Evolutionary conservation across 192 early-diverging fungal species (phyloP).

Genomic region (Backusella circina): DNA sequence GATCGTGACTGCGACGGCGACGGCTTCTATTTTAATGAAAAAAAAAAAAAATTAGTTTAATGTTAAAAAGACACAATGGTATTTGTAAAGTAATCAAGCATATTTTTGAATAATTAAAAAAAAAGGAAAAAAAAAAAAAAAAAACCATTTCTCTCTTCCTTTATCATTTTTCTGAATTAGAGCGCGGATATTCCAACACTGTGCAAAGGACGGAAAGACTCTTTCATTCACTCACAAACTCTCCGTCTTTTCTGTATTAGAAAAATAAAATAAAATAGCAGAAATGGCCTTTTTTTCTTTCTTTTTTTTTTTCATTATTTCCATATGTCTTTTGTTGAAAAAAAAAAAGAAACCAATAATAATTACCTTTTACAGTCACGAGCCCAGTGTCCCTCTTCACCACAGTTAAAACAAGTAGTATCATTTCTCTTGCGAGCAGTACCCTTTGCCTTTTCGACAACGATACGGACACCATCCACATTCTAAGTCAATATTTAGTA

Average conservation of each 20-base stretch:
- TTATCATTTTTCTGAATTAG: not conserved
- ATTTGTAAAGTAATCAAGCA: no score
- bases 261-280: conserved; percentile 1
- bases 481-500: not conserved
- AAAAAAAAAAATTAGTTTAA: not conserved
- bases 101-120: not conserved
- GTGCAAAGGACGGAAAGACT: conserved; percentile 1
- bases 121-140: not conserved
- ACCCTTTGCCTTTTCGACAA: conserved; percentile 27
- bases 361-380: conserved; percentile 15
- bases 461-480: conserved; percentile 16
- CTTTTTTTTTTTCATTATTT: not conserved
- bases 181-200: conserved; percentile 3
- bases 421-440: conserved; percentile 13
- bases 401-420: conserved; percentile 23
- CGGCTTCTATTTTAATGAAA: not conserved
- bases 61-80: not conserved
- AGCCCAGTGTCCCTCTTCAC: conserved; percentile 19
- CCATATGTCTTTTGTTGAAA: not conserved
- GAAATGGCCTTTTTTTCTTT: not conserved
- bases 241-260: not conserved
- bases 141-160: not conserved
- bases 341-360: not conserved
- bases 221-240: not conserved
- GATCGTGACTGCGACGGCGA: not conserved